Evolutionary conservation across 192 early-diverging fungal species (phyloP).

Genomic region (Spizellomyces sp.): DNA sequence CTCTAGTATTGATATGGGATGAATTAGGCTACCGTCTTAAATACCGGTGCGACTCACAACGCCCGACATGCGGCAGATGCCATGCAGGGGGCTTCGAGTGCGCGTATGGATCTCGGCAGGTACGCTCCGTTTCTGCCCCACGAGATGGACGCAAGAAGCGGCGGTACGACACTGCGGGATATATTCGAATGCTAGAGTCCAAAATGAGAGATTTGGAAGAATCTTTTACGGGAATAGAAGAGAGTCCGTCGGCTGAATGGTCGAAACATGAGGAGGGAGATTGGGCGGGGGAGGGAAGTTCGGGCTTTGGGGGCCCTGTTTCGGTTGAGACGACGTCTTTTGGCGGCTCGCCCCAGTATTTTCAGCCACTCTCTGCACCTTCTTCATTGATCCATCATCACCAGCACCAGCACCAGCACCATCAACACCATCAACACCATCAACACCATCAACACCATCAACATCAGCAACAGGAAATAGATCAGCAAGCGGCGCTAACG

Average conservation of each 20-base stretch:
- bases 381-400: background rate
- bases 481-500: too few relatives aligned
- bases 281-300: too few relatives aligned
- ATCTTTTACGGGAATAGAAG: background rate
- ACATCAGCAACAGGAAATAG: background rate
- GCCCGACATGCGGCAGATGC: conserved; percentile 15
- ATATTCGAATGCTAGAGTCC: conserved; percentile 32
- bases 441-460: background rate
- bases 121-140: background rate
- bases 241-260: background rate
- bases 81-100: background rate
- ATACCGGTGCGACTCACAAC: conserved; percentile 12
- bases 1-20: background rate
- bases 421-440: background rate
- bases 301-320: background rate
- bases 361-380: background rate
- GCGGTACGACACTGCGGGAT: conserved; percentile 23
- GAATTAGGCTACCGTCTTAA: conserved; percentile 18
- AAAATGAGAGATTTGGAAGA: conserved; percentile 25
- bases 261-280: background rate
- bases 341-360: background rate
- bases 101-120: conserved; percentile 12
- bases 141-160: background rate
- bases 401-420: background rate
- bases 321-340: background rate